Conservation (phyloP, 805 yeast genomes). For the Candida montana region DNA sequence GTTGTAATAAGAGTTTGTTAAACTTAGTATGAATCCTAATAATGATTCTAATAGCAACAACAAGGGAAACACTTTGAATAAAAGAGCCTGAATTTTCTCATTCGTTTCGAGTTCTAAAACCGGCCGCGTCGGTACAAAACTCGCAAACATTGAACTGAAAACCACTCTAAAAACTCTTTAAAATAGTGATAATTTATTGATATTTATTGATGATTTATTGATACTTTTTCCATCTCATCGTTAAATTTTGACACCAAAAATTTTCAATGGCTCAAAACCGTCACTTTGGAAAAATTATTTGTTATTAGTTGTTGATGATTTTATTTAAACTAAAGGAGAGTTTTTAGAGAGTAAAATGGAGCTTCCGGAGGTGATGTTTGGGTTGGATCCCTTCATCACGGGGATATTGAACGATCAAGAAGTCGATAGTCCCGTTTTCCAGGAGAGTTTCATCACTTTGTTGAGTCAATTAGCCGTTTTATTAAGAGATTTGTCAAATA, state of each 20-base stretch:
- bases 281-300: too few species aligned
- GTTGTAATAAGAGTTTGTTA: conserved; percentile 6
- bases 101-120: conserved; percentile 4
- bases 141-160: conserved; percentile 6
- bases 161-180: too few species aligned
- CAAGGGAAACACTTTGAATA: conserved; percentile 6
- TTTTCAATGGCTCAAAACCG: too few species aligned
- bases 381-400: conserved; percentile 20
- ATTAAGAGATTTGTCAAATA: conserved; percentile 15
- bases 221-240: too few species aligned
- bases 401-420: conserved; percentile 11
- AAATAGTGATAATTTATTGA: too few species aligned
- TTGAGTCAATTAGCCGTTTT: conserved; percentile 21
- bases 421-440: conserved; percentile 12
- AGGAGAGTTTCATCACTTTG: conserved; percentile 19
- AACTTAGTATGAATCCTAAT: conserved; percentile 3
- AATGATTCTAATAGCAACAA: conserved; percentile 2
- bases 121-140: conserved; percentile 1
- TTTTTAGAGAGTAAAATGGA: conserved; percentile 18
- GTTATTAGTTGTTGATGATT: too few species aligned
- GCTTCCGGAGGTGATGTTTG: conserved; percentile 21
- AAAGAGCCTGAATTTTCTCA: conserved; percentile 5
- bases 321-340: too few species aligned
- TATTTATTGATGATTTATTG: too few species aligned
- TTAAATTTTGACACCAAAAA: neutral